Evolutionary conservation across 2,329 filamentous ascomycete genomes (phyloP).

Genomic region (Calonectria naviculata): DNA sequence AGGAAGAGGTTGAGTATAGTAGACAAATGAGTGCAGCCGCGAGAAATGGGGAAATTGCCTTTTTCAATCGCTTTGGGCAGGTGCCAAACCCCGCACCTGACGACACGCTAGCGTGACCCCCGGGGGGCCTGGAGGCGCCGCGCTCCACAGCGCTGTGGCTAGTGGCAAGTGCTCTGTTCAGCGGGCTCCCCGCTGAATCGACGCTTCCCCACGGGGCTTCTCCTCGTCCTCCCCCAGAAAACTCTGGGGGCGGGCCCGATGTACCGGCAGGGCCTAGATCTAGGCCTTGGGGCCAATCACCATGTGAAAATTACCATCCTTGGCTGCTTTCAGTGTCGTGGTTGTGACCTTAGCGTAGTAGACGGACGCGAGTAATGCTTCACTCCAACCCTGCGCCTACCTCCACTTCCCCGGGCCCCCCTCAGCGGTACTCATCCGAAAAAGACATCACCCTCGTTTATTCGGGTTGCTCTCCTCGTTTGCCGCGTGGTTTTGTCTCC

Average conservation of each 20-base stretch:
- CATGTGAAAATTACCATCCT: background rate
- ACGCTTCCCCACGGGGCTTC: conserved; percentile 31
- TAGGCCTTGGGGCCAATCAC: conserved; percentile 25
- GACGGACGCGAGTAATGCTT: conserved; percentile 19
- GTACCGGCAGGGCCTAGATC: conserved; percentile 16
- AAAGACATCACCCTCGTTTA: background rate
- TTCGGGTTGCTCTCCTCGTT: background rate
- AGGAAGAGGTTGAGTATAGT: conserved; percentile 10
- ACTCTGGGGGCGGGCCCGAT: conserved; percentile 18
- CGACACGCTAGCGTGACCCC: background rate
- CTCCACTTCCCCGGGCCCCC: background rate
- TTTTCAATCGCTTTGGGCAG: conserved; percentile 21
- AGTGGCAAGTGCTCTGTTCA: background rate
- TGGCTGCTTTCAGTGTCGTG: background rate
- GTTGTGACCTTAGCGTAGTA: background rate
- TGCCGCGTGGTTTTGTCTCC: background rate
- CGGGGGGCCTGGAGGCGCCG: background rate
- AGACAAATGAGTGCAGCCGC: conserved; percentile 10
- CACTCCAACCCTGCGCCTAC: background rate
- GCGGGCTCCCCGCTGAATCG: conserved; percentile 1
- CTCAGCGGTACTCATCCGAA: background rate
- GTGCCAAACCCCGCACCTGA: conserved; percentile 19
- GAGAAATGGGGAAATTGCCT: conserved; percentile 29
- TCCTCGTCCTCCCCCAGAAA: background rate
- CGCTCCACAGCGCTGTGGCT: background rate